Conservation (phyloP, 2,329 filamentous ascomycete species). For the Plectosphaerella plurivora region DNA sequence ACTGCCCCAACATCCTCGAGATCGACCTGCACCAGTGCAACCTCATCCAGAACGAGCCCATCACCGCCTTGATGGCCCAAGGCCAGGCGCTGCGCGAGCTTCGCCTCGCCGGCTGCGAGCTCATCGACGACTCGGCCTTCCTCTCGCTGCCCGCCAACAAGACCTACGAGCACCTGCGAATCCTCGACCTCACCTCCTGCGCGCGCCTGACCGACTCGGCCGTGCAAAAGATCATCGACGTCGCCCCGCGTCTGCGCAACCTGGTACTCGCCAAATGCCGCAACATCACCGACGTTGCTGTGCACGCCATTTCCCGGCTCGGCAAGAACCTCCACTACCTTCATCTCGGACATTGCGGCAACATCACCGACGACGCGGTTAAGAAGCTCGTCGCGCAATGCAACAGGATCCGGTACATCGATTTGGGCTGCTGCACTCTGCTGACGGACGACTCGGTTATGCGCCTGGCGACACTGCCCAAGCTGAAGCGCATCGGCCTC, state of each 20-base stretch:
- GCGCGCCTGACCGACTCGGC: constrained; percentile 77
- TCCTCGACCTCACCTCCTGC: constrained; percentile 90
- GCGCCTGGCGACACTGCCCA: constrained; percentile 80
- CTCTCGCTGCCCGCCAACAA: constrained; percentile 65
- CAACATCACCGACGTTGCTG: constrained; percentile 84
- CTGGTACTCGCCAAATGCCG: constrained; percentile 92
- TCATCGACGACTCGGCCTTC: constrained; percentile 86
- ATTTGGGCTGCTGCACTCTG: constrained; percentile 88
- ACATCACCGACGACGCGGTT: constrained; percentile 87
- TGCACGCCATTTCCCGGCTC: constrained; percentile 80
- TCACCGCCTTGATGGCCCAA: constrained; percentile 74
- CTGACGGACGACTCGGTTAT: constrained; percentile 85
- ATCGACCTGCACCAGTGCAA: constrained; percentile 89
- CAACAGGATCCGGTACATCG: constrained; percentile 95
- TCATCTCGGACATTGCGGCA: constrained; percentile 87
- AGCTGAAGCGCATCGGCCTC: constrained; percentile 88
- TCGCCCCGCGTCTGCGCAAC: constrained; percentile 84
- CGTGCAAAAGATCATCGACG: constrained; percentile 80
- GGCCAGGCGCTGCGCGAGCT: constrained; percentile 85
- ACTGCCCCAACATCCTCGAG: constrained; percentile 91
- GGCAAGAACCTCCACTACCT: constrained; percentile 97
- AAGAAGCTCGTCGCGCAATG: constrained; percentile 78
- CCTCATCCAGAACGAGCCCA: constrained; percentile 74
- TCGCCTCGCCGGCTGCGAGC: constrained; percentile 77
- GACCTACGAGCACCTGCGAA: constrained; percentile 82